These are phyloP conservation scores for Takashimella koratensis DNA, from an alignment of 1,284 basidiomycete genomes.

Conservation along the genomic window DNA sequence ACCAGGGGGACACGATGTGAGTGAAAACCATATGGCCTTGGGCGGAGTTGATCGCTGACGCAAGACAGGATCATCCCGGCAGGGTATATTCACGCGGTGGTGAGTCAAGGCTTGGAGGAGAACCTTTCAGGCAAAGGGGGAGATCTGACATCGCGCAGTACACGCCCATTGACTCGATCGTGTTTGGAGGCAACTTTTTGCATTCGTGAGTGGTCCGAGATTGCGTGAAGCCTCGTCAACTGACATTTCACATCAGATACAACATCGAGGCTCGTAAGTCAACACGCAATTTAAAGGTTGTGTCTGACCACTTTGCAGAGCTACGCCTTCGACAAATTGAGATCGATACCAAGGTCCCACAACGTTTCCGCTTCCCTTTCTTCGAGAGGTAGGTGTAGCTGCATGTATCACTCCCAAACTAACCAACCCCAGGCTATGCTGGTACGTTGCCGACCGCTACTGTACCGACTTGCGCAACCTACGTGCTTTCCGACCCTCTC, in stretches of 20 bases:
- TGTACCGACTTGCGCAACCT: conserved; percentile 65
- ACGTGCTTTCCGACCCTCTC: conserved; percentile 54
- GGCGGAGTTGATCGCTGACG: neutral
- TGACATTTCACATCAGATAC: conserved; percentile 11
- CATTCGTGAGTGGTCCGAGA: conserved; percentile 62
- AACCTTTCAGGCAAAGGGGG: too few species aligned
- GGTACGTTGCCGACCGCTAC: conserved; percentile 81
- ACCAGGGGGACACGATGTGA: conserved; percentile 83
- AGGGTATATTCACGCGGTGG: conserved; percentile 96
- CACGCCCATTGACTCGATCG: conserved; percentile 86
- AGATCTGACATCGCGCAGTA: conserved; percentile 54
- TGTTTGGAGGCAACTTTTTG: conserved; percentile 95
- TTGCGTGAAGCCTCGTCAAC: conserved; percentile 4
- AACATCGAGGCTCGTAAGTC: conserved; percentile 44
- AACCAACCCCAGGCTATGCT: conserved; percentile 63
- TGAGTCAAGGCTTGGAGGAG: conserved; percentile 55
- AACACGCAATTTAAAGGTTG: neutral
- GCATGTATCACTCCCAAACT: neutral
- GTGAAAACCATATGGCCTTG: conserved; percentile 8
- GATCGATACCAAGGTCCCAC: conserved; percentile 85
- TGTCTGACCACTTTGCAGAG: conserved; percentile 56
- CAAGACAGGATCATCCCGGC: conserved; percentile 71
- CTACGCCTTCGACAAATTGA: conserved; percentile 86
- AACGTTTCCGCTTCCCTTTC: conserved; percentile 88
- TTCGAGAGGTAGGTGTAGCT: conserved; percentile 63